A percentile compares a stretch with the other conserved stretches of the same genome.
Conservation (phyloP, 169 alveolate species). For the Hepatocystis sp. region DNA sequence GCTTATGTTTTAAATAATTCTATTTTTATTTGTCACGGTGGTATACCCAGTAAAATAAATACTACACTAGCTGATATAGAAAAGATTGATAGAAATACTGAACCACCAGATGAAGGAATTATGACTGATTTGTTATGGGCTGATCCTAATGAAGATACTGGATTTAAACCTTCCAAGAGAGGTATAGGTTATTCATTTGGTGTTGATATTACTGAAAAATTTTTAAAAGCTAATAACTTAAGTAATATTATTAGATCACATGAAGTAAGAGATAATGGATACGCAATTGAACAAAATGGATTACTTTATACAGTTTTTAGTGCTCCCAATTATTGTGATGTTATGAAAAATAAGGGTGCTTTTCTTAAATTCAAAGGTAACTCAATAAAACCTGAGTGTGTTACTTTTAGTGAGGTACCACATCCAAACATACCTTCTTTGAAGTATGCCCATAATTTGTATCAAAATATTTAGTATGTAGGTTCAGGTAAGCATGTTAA, state of each 20-base stretch:
- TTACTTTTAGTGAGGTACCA: slow-evolving; percentile 89
- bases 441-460: slow-evolving; percentile 88
- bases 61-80: slow-evolving; percentile 95
- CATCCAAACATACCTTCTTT: slow-evolving; percentile 94
- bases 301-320: slow-evolving; percentile 98
- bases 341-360: slow-evolving; percentile 99
- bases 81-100: slow-evolving; percentile 94
- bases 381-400: slow-evolving; percentile 87
- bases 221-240: slow-evolving; percentile 93
- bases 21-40: slow-evolving; percentile 99
- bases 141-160: slow-evolving; percentile 96
- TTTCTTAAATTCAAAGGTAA: slow-evolving; percentile 78
- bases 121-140: slow-evolving; percentile 99
- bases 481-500: too few species aligned
- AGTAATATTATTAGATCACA: slow-evolving; percentile 96
- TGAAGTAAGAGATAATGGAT: slow-evolving; percentile 99
- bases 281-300: slow-evolving; percentile 97
- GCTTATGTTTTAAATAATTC: slow-evolving; percentile 95
- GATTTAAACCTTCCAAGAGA: slow-evolving; percentile 98
- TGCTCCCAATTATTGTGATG: slow-evolving; percentile 99
- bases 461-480: slow-evolving; percentile 46
- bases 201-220: slow-evolving; percentile 96
- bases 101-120: slow-evolving; percentile 96
- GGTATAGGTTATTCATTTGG: slow-evolving; percentile 98
- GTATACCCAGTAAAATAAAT: slow-evolving; percentile 95